phyloP scores from a whole-genome alignment of 2,329 filamentous ascomycete species.

The Colletotrichum sp. region DNA sequence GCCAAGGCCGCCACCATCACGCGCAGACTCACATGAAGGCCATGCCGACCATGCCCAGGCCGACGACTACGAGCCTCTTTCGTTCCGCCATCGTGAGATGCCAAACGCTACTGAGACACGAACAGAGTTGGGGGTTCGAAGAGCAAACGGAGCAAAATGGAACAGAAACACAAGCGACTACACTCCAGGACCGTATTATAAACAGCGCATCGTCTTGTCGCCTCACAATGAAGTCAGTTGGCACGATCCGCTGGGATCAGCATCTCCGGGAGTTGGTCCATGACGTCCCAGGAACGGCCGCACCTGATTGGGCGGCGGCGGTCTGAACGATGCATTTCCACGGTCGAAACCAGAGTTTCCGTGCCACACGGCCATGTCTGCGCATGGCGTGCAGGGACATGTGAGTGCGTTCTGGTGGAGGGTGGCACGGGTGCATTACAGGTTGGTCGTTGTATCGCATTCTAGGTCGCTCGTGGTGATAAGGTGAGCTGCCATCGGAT shows the following conservation, averaged over 20 bases:
- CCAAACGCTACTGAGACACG: not conserved
- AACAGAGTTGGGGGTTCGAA: not conserved
- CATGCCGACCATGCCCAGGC: slow-evolving; percentile 90
- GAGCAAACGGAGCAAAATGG: not conserved
- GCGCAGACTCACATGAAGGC: slow-evolving; percentile 76
- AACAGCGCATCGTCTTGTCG: slow-evolving; percentile 1
- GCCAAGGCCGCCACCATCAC: not conserved
- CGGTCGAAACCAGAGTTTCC: slow-evolving; percentile 1
- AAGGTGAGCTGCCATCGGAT: slow-evolving; percentile 7
- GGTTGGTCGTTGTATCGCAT: not conserved
- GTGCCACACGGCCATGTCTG: not conserved
- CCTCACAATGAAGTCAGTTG: slow-evolving; percentile 14
- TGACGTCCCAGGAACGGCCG: not conserved
- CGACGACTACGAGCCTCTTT: slow-evolving; percentile 81
- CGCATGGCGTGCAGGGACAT: not conserved
- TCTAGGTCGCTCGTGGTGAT: slow-evolving; percentile 3
- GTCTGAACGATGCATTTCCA: slow-evolving; percentile 12
- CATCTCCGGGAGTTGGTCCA: slow-evolving; percentile 16
- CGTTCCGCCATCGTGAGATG: slow-evolving; percentile 45
- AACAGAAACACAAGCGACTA: not conserved
- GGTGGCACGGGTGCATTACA: not conserved
- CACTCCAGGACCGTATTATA: not conserved
- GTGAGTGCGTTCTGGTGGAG: not conserved
- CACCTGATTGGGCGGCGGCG: not conserved
- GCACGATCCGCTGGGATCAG: slow-evolving; percentile 14